These are phyloP conservation scores for Eucalyptus melliodora DNA, from an alignment of 345 rosid species.

Conservation along the genomic window DNA sequence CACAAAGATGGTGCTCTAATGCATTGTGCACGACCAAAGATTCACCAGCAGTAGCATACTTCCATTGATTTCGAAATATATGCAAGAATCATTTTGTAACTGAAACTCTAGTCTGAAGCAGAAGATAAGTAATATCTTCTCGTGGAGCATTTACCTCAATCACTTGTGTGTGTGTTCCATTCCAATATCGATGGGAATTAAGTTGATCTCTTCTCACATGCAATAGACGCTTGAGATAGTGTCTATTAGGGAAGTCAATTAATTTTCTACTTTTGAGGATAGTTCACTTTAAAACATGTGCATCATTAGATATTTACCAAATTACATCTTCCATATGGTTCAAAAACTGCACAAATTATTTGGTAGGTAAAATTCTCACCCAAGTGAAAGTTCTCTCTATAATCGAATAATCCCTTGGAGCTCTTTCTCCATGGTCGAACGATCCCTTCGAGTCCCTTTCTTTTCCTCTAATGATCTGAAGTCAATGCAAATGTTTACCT, in stretches of 20 bases:
- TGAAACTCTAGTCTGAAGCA: not conserved
- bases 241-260: not conserved
- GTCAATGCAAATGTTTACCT: not conserved
- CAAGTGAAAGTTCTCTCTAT: not conserved
- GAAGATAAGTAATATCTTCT: not conserved
- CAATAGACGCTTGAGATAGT: not conserved
- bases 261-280: too few species aligned
- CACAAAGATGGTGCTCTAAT: not conserved
- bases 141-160: not conserved
- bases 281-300: too few species aligned
- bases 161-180: rapidly evolving
- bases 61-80: not conserved
- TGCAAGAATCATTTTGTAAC: not conserved
- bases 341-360: not conserved
- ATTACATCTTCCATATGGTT: not conserved
- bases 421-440: not conserved
- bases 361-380: not conserved
- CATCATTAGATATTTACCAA: not conserved
- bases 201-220: not conserved
- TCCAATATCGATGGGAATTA: not conserved
- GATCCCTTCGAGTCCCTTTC: not conserved
- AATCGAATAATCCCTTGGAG: not conserved
- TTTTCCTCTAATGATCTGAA: not conserved
- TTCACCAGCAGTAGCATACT: not conserved
- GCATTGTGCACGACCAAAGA: not conserved